phyloP scores from a whole-genome alignment of 106 monocot genomes.

The Dioscorea dumetorum region DNA sequence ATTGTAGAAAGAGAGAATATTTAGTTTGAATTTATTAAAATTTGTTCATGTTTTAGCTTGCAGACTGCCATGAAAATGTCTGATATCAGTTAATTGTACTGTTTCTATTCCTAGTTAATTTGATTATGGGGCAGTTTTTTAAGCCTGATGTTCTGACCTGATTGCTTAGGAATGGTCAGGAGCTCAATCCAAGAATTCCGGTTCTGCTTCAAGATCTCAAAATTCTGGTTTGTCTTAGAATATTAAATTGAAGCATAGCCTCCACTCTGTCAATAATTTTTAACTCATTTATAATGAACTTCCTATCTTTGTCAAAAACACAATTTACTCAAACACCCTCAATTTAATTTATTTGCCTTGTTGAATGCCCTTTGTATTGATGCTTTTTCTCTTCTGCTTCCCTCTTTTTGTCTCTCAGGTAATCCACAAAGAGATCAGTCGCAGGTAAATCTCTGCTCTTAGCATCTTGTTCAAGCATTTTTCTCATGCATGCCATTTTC shows the following conservation, averaged over 20 bases:
- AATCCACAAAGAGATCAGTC: slow-evolving; percentile 13
- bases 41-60: too few species aligned
- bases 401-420: slow-evolving; percentile 14
- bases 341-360: too few species aligned
- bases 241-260: background rate
- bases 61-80: background rate
- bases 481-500: background rate
- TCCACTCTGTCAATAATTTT: background rate
- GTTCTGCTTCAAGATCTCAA: slow-evolving; percentile 19
- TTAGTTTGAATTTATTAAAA: too few species aligned
- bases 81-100: too few species aligned
- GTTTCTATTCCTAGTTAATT: too few species aligned
- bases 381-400: background rate
- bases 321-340: too few species aligned
- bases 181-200: slow-evolving; percentile 18
- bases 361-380: background rate
- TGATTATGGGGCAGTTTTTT: too few species aligned
- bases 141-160: background rate
- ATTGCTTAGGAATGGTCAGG: slow-evolving; percentile 35
- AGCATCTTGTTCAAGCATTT: too few species aligned
- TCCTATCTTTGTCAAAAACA: background rate
- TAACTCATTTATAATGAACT: background rate
- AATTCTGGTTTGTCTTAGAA: slow-evolving; percentile 42
- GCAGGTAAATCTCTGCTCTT: slow-evolving; percentile 19
- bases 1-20: too few species aligned